Evolutionary conservation across 495 filamentous ascomycete species (phyloP), one percentile per base, ranked within the genome.

Genomic region (Hypoxylon intermedium): DNA sequence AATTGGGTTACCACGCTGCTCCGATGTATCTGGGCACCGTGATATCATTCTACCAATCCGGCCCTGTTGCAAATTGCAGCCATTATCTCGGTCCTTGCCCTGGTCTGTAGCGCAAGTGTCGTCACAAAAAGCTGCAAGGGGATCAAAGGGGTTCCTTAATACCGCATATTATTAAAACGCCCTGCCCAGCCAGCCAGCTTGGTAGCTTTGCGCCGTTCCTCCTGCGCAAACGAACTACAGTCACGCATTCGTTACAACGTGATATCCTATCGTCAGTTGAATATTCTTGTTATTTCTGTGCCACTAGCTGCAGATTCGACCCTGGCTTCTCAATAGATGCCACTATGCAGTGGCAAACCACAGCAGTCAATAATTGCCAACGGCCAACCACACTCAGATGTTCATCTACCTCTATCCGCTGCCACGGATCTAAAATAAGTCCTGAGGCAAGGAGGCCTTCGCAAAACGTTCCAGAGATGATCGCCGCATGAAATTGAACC

Each of bases 401-500:
- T 26, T 26, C 7, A 26, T 26, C 7, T 3, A 26, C 7, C 24
- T 26, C n/a, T n/a, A n/a, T n/a, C 9, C n/a, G 15, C n/a, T 42
- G 15, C 41, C 24, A 23, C 41, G 2, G 26, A 40, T 40, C 47
- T 26, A 19, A 9, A 15, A 31, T 9, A 19, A 31, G 20, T 49
- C 21, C 9, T 48, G 36, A 50, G 11, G 45, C 36, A 46, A 13
- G 30, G 26, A 46, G 38, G 23, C 20, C 50, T 63, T 51, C 23
- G 26, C 13, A 13, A 59, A 44, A 67, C 20, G 41, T 51, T 52
- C 62, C 34, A 53, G 30, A 66, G 37, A 40, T 30, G 28, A 31
- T 63, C 43, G 18, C 34, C 46, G 63, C 63, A 62, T 67, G 13
- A 57, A 57, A 37, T 62, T 50, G 42, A 51, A 45, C 30, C n/a